Evolutionary conservation across 495 filamentous ascomycete species (phyloP), one percentile per base, ranked within the genome.

Genomic region (Neurospora sublineolata): DNA sequence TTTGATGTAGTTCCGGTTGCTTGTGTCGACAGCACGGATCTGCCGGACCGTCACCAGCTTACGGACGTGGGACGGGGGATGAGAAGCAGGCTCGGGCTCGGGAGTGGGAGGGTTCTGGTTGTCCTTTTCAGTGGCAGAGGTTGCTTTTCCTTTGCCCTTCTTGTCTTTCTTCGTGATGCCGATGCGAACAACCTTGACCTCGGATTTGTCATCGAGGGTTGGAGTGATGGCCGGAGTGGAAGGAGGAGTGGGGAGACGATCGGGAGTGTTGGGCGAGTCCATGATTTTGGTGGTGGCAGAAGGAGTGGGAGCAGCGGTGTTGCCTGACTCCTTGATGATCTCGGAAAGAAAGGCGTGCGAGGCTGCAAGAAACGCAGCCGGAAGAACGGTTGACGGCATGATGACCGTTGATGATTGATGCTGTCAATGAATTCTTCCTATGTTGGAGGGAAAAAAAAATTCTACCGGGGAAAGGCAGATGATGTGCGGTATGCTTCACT

Each of bases 41-140:
- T 5, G 18, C 4, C 71, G 68, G 52, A 76, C 67, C 0, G 75
- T 75, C 9, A 42, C 73, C 18, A 77, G 68, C 67, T 75, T 74
- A 14, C 75, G 72, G 5, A 23, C 7, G 42, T 23, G n/a, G n/a
- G n/a, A 0, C n/a, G 42, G n/a, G n/a, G 42, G 3, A 46, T n/a
- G 42, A 6, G 42, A 46, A 11, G 8, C n/a, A 1, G n/a, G 9
- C 9, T 23, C n/a, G 0, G 42, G 42, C 9, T 20, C 18, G 3
- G n/a, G 9, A 11, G 42, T 10, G 42, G 42, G 7, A 8, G 6
- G 41, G 41, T 7, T 3, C 7, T 42, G 41, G 41, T 42, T 42
- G 16, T 42, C 41, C 18, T 42, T 42, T 3, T 42, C 41, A n/a
- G 16, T 18, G 41, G 7, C 41, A 42, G 2, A 8, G 9, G 41